phyloP scores from a whole-genome alignment of 805 yeast species.

The Sugiyamaella marilandica region DNA sequence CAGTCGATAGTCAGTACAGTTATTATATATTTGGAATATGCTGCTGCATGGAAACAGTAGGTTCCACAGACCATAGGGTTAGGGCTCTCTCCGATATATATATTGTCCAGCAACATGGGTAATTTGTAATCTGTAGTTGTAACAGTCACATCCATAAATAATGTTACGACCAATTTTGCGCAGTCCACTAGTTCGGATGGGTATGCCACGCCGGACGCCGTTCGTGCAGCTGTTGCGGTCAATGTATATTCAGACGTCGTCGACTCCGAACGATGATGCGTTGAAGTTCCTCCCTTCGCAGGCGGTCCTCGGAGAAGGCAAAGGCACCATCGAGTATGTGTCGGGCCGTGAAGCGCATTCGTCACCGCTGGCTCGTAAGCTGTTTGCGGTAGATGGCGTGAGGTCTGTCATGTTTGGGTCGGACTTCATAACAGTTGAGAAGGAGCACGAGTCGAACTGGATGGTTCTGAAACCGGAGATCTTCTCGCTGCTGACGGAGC shows the following conservation, averaged over 20 bases:
- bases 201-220: neutral
- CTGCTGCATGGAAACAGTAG: neutral
- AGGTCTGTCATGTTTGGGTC: slow-evolving; percentile 73
- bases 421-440: slow-evolving; percentile 79
- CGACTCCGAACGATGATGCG: slow-evolving; percentile 84
- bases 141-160: neutral
- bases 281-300: slow-evolving; percentile 76
- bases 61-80: neutral
- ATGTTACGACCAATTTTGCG: neutral
- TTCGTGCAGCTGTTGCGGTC: slow-evolving; percentile 5
- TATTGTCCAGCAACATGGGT: too few species aligned
- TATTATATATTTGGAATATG: too few species aligned
- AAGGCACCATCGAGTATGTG: slow-evolving; percentile 60
- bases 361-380: slow-evolving; percentile 72
- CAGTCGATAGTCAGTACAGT: too few species aligned
- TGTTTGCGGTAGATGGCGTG: slow-evolving; percentile 73
- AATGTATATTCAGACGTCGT: slow-evolving; percentile 66
- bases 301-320: slow-evolving; percentile 55
- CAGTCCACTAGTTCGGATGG: neutral
- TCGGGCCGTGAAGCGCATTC: slow-evolving; percentile 69
- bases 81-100: too few species aligned
- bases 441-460: slow-evolving; percentile 58
- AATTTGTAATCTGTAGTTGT: too few species aligned
- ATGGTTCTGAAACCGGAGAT: slow-evolving; percentile 64
- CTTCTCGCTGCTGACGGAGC: slow-evolving; percentile 45